Conservation (phyloP, 768 basidiomycete genomes). For the Collybia mongolica region DNA sequence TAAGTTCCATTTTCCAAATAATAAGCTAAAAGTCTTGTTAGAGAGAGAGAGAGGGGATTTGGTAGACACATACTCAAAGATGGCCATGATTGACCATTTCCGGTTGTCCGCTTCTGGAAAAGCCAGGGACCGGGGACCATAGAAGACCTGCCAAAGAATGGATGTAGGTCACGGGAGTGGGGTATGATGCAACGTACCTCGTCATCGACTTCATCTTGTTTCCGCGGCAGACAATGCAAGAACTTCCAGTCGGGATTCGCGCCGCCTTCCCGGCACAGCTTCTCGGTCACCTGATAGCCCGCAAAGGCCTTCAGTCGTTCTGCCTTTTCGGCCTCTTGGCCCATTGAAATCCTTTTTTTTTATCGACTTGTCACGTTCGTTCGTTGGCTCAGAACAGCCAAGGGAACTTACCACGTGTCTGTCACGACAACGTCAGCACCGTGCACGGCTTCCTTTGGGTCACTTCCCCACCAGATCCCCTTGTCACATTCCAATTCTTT, state of each 20-base stretch:
- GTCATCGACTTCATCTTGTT: constrained; percentile 92
- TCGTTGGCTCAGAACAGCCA: background rate
- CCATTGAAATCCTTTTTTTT: constrained; percentile 96
- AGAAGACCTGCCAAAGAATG: constrained; percentile 71
- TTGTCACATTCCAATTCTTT: constrained; percentile 72
- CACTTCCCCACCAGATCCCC: constrained; percentile 68
- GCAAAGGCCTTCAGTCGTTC: constrained; percentile 83
- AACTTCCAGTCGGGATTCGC: constrained; percentile 91
- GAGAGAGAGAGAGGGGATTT: background rate
- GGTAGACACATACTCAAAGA: constrained; percentile 70
- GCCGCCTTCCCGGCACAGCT: constrained; percentile 75
- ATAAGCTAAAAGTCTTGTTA: constrained; percentile 29
- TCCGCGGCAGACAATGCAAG: constrained; percentile 94
- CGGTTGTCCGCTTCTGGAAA: constrained; percentile 96
- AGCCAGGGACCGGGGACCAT: constrained; percentile 86
- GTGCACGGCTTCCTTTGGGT: constrained; percentile 84
- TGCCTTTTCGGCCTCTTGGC: constrained; percentile 92
- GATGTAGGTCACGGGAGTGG: constrained; percentile 1
- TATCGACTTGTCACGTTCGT: background rate
- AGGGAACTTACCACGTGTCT: constrained; percentile 84
- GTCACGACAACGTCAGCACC: constrained; percentile 95
- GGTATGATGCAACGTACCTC: constrained; percentile 48
- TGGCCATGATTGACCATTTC: constrained; percentile 94
- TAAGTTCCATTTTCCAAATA: constrained; percentile 51
- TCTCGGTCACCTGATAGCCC: constrained; percentile 94